These are phyloP conservation scores for Globisporangium megalacanthum DNA, from an alignment of 352 stramenopile genomes.

Conservation along the genomic window DNA sequence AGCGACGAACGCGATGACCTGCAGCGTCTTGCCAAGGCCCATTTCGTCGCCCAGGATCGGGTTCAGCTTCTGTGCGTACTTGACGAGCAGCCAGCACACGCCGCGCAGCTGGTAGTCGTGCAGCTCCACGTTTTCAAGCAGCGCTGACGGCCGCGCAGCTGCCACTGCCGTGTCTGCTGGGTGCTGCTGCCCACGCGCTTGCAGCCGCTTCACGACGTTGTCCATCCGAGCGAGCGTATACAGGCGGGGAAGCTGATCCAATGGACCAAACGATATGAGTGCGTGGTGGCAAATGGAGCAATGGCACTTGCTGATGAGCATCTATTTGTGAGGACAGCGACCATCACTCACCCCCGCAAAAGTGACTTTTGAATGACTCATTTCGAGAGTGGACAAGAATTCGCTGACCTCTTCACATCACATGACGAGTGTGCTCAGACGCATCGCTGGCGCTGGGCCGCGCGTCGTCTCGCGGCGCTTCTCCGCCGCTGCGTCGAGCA, in stretches of 20 bases:
- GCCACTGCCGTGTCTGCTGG: constrained; percentile 18
- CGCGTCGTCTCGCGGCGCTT: no score
- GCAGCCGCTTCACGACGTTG: constrained; percentile 30
- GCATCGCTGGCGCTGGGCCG: no score
- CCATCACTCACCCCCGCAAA: no score
- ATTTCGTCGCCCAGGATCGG: constrained; percentile 81
- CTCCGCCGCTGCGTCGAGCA: not conserved
- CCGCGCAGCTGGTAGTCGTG: constrained; percentile 70
- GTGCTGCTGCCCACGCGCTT: constrained; percentile 12
- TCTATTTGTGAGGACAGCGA: not conserved
- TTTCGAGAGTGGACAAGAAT: no score
- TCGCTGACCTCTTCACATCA: no score
- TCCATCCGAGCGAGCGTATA: constrained; percentile 28
- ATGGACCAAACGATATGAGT: no score
- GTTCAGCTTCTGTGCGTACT: constrained; percentile 58
- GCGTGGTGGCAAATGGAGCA: not conserved
- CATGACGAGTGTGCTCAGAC: no score
- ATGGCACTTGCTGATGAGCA: no score
- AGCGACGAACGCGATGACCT: constrained; percentile 68
- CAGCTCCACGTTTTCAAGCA: constrained; percentile 52
- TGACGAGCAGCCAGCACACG: constrained; percentile 56
- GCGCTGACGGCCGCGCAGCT: constrained; percentile 17
- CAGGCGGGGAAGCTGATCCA: no score
- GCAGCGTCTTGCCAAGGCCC: constrained; percentile 79
- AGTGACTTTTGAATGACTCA: no score